Evolutionary conservation across 2,329 filamentous ascomycete species (phyloP), one percentile per base, ranked within the genome.

Genomic region (Neopestalotiopsis sp.): DNA sequence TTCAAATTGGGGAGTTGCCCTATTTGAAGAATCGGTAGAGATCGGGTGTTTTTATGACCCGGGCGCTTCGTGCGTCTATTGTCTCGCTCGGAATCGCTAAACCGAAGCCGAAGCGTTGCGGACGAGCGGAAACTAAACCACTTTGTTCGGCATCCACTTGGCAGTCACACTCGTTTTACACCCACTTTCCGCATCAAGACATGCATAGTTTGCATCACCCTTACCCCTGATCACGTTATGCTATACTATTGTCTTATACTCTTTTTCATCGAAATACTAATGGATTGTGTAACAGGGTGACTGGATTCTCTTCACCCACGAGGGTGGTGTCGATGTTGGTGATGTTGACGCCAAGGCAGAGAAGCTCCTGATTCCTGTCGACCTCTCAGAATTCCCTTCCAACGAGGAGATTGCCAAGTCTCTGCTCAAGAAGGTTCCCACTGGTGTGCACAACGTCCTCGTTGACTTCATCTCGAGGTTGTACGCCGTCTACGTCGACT

Each of bases 281-380:
- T 68, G 61, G 66, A n/a, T 45, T 71, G 72, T 59, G 69, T 75
- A 59, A 76, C 73, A 98, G 96, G 96, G 96, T 80, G 96, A 99
- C 85, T 98, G 95, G 94, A 98, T 99, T 81, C 94, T 99, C 80
- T 99, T 99, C 89, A 98, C 95, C 79, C 94, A 99, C 86, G 96
- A 99, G 86, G 96, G 96, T 88, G 96, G 96, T 92, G 95, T 99
- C 75, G 96, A 99, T 84, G 96, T 99, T 77, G 96, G 96, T 82
- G 96, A 99, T 90, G 96, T 99, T 75, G 96, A 99, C 79, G 94
- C 91, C 74, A 99, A 99, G 89, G 96, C 96, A 73, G 94, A 98
- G 90, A 99, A 98, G 92, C 90, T 99, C 73, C 87, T 99, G 80
- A 94, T 99, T 78, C 95, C 96, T 76, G 96, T 99, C 78, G 95